phyloP scores from a whole-genome alignment of 768 basidiomycete species.

The Coprinopsis strossmayeri region DNA sequence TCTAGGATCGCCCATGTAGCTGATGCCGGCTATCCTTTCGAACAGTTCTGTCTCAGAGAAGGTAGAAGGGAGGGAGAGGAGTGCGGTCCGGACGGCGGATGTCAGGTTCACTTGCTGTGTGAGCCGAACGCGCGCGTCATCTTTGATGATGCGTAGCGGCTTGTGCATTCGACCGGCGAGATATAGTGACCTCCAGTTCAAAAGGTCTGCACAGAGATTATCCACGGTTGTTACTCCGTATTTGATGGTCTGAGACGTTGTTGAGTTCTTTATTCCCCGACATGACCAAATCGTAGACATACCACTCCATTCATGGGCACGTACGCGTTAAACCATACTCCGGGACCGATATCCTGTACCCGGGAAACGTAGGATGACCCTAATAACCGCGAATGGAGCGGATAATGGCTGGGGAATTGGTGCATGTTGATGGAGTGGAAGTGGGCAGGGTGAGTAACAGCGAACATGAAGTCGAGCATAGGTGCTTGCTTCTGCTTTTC shows the following conservation, averaged over 20 bases:
- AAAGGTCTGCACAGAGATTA: slow-evolving; percentile 80
- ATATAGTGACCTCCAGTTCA: slow-evolving; percentile 92
- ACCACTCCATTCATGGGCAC: slow-evolving; percentile 82
- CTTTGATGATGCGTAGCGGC: slow-evolving; percentile 87
- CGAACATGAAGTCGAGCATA: slow-evolving; percentile 96
- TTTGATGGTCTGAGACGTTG: slow-evolving; percentile 68
- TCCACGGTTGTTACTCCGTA: slow-evolving; percentile 94
- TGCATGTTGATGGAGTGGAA: slow-evolving; percentile 97
- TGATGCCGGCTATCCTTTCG: slow-evolving; percentile 77
- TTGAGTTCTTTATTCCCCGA: neutral
- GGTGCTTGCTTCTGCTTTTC: slow-evolving; percentile 34
- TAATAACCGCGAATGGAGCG: slow-evolving; percentile 75
- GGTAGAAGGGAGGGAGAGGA: slow-evolving; percentile 75
- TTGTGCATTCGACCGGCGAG: slow-evolving; percentile 97
- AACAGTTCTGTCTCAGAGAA: slow-evolving; percentile 84
- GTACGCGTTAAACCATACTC: slow-evolving; percentile 95
- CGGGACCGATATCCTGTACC: slow-evolving; percentile 71
- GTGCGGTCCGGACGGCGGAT: slow-evolving; percentile 84
- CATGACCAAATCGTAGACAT: slow-evolving; percentile 26
- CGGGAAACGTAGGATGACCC: slow-evolving; percentile 79
- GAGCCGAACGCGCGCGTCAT: slow-evolving; percentile 86
- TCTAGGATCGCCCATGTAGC: slow-evolving; percentile 85
- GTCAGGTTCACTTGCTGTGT: slow-evolving; percentile 93
- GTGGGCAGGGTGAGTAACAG: slow-evolving; percentile 86
- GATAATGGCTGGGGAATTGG: slow-evolving; percentile 88